Evolutionary conservation across 164 flowering plant genomes (phyloP).

Genomic region (Aristolochia californica): DNA sequence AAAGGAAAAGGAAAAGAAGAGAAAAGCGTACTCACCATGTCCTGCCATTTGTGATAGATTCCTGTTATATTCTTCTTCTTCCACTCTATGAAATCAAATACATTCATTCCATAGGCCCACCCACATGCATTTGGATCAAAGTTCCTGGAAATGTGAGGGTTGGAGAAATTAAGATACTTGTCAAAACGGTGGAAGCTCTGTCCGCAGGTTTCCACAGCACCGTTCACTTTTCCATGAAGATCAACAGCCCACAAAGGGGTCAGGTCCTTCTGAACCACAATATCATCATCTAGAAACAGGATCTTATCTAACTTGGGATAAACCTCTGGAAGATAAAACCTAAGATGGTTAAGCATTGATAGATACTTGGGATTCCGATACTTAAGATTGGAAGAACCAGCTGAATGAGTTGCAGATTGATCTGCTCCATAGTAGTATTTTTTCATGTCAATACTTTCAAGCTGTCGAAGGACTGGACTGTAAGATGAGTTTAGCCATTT

Average conservation of each 20-base stretch:
- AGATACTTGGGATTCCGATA: constrained; percentile 97
- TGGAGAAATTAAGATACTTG: constrained; percentile 90
- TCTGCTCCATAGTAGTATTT: constrained; percentile 91
- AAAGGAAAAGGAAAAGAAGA: background rate
- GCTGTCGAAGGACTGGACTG: constrained; percentile 88
- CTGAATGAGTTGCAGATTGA: constrained; percentile 72
- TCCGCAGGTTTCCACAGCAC: constrained; percentile 98
- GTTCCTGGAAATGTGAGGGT: constrained; percentile 74
- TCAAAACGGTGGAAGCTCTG: constrained; percentile 97
- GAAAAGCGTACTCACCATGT: constrained; percentile 48
- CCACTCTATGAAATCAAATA: constrained; percentile 92
- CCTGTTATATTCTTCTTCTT: constrained; percentile 95
- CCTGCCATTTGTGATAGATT: constrained; percentile 99
- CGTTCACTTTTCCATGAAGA: constrained; percentile 93
- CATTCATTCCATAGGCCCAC: constrained; percentile 99
- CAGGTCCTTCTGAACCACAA: constrained; percentile 95
- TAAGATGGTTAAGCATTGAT: constrained; percentile 91
- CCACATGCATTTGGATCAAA: constrained; percentile 98
- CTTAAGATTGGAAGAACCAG: constrained; percentile 90
- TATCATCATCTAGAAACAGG: constrained; percentile 95
- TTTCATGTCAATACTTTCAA: constrained; percentile 93
- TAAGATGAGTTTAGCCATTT: constrained; percentile 97
- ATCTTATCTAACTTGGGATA: constrained; percentile 95
- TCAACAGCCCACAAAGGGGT: constrained; percentile 84
- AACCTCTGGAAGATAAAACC: constrained; percentile 96